Percentiles rank a stretch among this genome's conserved stretches.
Conservation (phyloP, 768 basidiomycete species). For the Suillus spraguei region DNA sequence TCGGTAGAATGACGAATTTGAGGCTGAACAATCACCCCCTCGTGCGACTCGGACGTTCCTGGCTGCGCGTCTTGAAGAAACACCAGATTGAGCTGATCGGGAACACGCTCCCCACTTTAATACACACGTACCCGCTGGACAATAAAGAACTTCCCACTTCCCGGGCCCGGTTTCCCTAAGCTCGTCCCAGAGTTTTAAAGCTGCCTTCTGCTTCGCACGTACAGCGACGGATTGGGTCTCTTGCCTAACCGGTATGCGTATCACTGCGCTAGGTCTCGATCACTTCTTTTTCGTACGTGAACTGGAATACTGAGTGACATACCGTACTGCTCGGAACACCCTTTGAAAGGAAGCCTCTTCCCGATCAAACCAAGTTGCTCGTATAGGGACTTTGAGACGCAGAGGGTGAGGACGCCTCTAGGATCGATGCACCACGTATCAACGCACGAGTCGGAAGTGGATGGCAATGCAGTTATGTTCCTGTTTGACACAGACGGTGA, state of each 20-base stretch:
- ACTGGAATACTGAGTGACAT: constrained; percentile 21
- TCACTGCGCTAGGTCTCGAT: constrained; percentile 39
- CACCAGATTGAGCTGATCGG: constrained; percentile 10
- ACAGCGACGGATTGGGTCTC: constrained; percentile 39
- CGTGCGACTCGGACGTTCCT: background rate
- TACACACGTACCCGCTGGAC: constrained; percentile 26
- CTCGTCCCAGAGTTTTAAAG: constrained; percentile 53
- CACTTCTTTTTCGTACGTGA: constrained; percentile 9
- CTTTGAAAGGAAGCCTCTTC: constrained; percentile 53
- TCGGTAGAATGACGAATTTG: constrained; percentile 30
- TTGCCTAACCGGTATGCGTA: constrained; percentile 46
- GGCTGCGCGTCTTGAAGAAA: background rate
- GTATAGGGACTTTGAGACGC: constrained; percentile 58
- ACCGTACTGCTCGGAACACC: constrained; percentile 51
- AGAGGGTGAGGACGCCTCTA: constrained; percentile 60
- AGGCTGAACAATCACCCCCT: constrained; percentile 22
- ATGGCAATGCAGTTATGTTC: constrained; percentile 38
- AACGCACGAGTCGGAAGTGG: constrained; percentile 34
- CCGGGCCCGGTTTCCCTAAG: constrained; percentile 35
- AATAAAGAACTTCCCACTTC: constrained; percentile 50
- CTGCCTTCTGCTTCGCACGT: constrained; percentile 40
- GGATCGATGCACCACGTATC: constrained; percentile 75
- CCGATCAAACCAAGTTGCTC: constrained; percentile 64
- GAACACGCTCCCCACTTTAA: background rate
- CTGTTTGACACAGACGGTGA: constrained; percentile 26